phyloP scores from a whole-genome alignment of 2,329 filamentous ascomycete species.

The Ophiostoma sp. region DNA sequence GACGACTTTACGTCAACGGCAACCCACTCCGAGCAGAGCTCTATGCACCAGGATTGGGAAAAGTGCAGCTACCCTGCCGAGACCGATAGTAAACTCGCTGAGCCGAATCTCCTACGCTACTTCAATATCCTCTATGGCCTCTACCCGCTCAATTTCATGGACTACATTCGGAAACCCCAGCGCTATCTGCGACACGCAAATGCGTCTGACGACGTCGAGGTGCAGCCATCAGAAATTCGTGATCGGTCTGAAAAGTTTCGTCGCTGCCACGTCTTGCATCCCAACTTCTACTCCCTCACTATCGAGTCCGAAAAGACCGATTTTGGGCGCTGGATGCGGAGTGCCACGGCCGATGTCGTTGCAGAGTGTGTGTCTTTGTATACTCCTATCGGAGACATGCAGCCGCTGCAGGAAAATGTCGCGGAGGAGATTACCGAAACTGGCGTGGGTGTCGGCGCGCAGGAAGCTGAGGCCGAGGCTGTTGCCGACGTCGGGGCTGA shows the following conservation, averaged over 20 bases:
- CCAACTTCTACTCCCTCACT: constrained; percentile 77
- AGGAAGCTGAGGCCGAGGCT: background rate
- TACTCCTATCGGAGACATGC: constrained; percentile 30
- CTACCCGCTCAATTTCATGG: constrained; percentile 81
- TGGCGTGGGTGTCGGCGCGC: background rate
- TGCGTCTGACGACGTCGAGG: constrained; percentile 67
- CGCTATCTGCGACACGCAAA: constrained; percentile 70
- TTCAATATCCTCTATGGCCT: constrained; percentile 79
- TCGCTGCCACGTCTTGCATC: constrained; percentile 67
- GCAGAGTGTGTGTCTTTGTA: constrained; percentile 73
- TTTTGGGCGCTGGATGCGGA: constrained; percentile 70
- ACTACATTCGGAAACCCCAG: constrained; percentile 77
- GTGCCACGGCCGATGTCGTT: constrained; percentile 72
- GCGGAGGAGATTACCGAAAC: background rate
- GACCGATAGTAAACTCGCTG: constrained; percentile 51
- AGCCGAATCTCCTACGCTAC: constrained; percentile 66
- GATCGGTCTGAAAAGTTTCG: constrained; percentile 70
- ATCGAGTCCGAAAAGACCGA: constrained; percentile 75
- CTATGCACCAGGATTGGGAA: constrained; percentile 53
- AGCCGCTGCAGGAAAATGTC: background rate
- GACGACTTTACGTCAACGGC: constrained; percentile 31
- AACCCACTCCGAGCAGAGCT: constrained; percentile 16
- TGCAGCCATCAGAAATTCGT: constrained; percentile 72
- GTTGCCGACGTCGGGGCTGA: background rate
- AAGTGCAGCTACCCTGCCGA: constrained; percentile 54